Conservation (phyloP, 208 protist genomes). For the Acanthamoeba royreba region DNA sequence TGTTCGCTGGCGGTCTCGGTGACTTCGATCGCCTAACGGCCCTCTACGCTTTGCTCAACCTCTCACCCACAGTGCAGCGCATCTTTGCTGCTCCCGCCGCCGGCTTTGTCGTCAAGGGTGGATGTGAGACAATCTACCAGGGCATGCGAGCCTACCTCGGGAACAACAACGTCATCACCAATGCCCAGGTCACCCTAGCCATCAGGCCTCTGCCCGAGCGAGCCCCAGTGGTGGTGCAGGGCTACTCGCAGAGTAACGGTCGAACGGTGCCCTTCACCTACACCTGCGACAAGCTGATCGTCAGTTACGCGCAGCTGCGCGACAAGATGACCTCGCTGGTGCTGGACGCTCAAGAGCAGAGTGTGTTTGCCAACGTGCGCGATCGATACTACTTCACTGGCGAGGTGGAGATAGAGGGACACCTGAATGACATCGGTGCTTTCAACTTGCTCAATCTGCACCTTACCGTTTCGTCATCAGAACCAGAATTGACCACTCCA, state of each 20-base stretch:
- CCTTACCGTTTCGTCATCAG: not conserved
- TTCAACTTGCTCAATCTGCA: slow-evolving; percentile 21
- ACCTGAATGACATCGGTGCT: not conserved
- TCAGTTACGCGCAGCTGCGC: not conserved
- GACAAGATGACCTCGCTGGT: not conserved
- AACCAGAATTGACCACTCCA: not conserved
- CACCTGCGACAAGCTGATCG: slow-evolving; percentile 13
- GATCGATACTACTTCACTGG: slow-evolving; percentile 9
- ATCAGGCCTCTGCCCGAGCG: not conserved
- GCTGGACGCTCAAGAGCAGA: not conserved
- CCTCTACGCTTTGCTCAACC: slow-evolving; percentile 26
- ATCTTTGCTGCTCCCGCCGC: not conserved
- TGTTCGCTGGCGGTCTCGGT: not conserved
- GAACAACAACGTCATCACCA: not conserved
- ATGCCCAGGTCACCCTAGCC: not conserved
- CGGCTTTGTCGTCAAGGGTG: not conserved
- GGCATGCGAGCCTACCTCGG: slow-evolving; percentile 13
- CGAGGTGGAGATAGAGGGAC: not conserved
- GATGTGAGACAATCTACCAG: not conserved
- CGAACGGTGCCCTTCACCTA: not conserved
- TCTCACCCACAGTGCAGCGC: not conserved
- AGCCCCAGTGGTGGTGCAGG: not conserved
- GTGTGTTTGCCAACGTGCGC: not conserved
- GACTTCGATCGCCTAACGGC: not conserved
- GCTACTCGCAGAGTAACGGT: no score